Evolutionary conservation across 2,329 filamentous ascomycete genomes (phyloP), one percentile per base, ranked within the genome.

Genomic region (Sporothrix sp.): DNA sequence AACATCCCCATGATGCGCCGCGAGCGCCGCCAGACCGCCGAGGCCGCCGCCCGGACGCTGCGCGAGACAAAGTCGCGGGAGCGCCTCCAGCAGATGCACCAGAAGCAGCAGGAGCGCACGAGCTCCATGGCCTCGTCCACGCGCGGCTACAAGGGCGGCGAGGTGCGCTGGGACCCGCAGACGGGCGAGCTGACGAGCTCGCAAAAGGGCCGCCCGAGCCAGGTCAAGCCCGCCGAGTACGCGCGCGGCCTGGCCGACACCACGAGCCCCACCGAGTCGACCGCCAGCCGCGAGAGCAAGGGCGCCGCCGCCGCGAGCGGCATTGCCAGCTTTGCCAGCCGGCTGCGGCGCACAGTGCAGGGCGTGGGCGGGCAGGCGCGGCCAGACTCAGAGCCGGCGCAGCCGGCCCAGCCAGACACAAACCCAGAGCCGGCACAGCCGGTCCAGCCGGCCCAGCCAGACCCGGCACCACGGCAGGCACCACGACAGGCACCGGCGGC

Each of bases 151-250:
- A 60, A 63, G 40, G 62, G 61, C 28, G 63, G 65, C 46, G 70
- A 75, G 53, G 72, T 71, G 20, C 68, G 71, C 56, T 85, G 81
- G 81, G 81, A 87, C 65, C 75, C 76, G 43, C 78, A 76, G 61
- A 82, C 82, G 3, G 82, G 80, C 8, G 82, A 85, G 59, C 77
- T 79, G 35, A 82, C 78, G 5, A 73, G 70, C n/a, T 75, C 68
- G 50, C 65, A 72, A 18, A 72, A 68, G 43, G 79, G 80, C 13
- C 76, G 72, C 52, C 68, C 75, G 23, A 74, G 73, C 35, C 77
- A 78, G 54, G 73, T 77, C 23, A 76, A 73, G 54, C 76, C 81
- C 16, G 72, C 74, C 28, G 68, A 73, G 52, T 75, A 67, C 55
- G 67, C 63, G 3, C 66, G 68, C 13, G 66, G 64, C 7, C 58